Evolutionary conservation across 495 filamentous ascomycete genomes (phyloP).

Genomic region (Penicillium parvum): DNA sequence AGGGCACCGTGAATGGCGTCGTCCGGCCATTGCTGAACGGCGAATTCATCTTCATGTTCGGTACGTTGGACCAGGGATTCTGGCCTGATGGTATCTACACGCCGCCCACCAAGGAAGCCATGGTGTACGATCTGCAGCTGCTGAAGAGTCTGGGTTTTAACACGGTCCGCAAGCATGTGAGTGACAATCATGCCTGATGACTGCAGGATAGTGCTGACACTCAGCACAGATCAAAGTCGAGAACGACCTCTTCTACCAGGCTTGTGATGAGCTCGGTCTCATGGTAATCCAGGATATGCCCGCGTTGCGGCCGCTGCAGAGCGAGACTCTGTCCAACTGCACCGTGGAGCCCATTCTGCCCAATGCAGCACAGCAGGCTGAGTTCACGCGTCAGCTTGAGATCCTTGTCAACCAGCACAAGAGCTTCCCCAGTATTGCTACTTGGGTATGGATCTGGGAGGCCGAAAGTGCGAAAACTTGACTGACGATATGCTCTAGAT

Average conservation of each 20-base stretch:
- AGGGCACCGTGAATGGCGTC: constrained; percentile 52
- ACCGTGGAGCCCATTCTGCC: constrained; percentile 28
- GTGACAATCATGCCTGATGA: constrained; percentile 7
- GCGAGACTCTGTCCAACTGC: constrained; percentile 5
- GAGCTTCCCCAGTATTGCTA: constrained; percentile 56
- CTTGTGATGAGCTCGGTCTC: constrained; percentile 60
- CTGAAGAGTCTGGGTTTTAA: constrained; percentile 62
- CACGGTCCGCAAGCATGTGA: constrained; percentile 63
- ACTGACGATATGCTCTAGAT: constrained; percentile 31
- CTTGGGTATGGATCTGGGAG: constrained; percentile 38
- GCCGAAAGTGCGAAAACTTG: neutral
- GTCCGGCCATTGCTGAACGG: constrained; percentile 59
- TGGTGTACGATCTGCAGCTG: constrained; percentile 59
- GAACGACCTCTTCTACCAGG: constrained; percentile 57
- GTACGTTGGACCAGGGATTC: constrained; percentile 64
- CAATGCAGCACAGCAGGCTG: constrained; percentile 47
- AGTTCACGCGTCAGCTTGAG: constrained; percentile 60
- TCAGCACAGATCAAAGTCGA: constrained; percentile 62
- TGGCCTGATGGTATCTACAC: constrained; percentile 66
- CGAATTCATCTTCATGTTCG: constrained; percentile 61
- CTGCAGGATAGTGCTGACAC: neutral
- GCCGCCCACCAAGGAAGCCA: constrained; percentile 57
- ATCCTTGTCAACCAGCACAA: constrained; percentile 57
- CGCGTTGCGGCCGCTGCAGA: constrained; percentile 40
- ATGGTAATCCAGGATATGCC: constrained; percentile 69